Evolutionary conservation across 1,139 yeast genomes (phyloP).

Genomic region (Pichia sp.): DNA sequence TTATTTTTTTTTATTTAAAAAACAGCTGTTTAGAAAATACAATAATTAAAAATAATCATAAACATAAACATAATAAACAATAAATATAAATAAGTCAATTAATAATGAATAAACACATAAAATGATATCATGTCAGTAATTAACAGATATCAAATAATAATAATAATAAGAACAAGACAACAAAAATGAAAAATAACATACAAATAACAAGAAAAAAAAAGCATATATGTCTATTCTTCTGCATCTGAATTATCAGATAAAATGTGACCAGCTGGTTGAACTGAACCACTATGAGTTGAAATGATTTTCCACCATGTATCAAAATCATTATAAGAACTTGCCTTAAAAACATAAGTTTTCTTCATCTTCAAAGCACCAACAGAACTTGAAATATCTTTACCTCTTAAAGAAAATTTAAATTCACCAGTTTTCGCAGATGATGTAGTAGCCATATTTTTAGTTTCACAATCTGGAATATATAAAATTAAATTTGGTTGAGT

Average conservation of each 20-base stretch:
- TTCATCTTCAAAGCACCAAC: constrained; percentile 27
- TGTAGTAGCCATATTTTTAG: constrained; percentile 30
- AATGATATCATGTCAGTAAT: too few species aligned
- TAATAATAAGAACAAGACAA: background rate
- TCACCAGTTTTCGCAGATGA: constrained; percentile 30
- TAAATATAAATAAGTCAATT: too few species aligned
- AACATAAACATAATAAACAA: too few species aligned
- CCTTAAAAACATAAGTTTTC: constrained; percentile 38
- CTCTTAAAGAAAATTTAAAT: constrained; percentile 37
- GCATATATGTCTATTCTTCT: background rate
- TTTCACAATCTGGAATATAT: constrained; percentile 40
- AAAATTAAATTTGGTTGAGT: constrained; percentile 38
- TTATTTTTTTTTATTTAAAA: too few species aligned
- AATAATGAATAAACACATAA: too few species aligned
- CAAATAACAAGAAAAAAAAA: background rate
- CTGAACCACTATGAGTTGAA: background rate
- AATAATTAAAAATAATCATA: too few species aligned
- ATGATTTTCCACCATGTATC: constrained; percentile 39
- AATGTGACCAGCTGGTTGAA: background rate
- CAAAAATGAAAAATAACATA: background rate
- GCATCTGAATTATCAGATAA: constrained; percentile 1
- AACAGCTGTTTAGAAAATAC: too few species aligned
- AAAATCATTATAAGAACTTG: constrained; percentile 40
- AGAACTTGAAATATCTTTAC: constrained; percentile 35
- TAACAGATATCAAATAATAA: background rate